These are phyloP conservation scores for Plasmodium cynomolgi DNA, from an alignment of 169 alveolate genomes.

Conservation along the genomic window DNA sequence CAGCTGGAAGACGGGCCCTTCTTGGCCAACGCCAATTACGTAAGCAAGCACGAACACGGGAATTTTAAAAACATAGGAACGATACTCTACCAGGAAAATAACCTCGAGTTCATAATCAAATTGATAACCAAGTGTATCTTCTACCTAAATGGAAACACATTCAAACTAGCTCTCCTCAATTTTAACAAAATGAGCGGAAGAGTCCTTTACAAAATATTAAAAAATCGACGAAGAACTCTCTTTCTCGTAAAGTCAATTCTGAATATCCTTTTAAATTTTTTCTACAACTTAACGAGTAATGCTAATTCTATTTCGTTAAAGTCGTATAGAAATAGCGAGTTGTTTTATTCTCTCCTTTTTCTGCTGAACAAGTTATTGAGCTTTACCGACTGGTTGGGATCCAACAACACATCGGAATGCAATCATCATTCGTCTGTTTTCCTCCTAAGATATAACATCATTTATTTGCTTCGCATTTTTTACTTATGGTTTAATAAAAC, in stretches of 20 bases:
- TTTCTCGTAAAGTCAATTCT: slow-evolving; percentile 41
- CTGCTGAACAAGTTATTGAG: slow-evolving; percentile 59
- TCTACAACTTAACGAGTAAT: slow-evolving; percentile 55
- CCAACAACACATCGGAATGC: slow-evolving; percentile 66
- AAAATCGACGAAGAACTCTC: slow-evolving; percentile 29
- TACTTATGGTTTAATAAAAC: slow-evolving; percentile 71
- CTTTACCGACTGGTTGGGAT: slow-evolving; percentile 74
- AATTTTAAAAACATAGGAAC: slow-evolving; percentile 63
- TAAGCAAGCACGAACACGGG: slow-evolving; percentile 24
- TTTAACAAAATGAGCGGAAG: slow-evolving; percentile 67
- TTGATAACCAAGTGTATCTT: slow-evolving; percentile 52
- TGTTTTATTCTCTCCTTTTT: slow-evolving; percentile 48
- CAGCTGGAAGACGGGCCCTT: not conserved
- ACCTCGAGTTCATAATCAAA: slow-evolving; percentile 53
- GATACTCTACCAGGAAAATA: slow-evolving; percentile 41
- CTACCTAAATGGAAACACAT: slow-evolving; percentile 48
- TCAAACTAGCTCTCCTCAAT: slow-evolving; percentile 45
- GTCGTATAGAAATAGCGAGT: slow-evolving; percentile 61
- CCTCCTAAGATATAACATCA: slow-evolving; percentile 50
- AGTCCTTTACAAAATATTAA: slow-evolving; percentile 39
- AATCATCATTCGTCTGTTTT: slow-evolving; percentile 73
- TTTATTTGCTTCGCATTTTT: slow-evolving; percentile 65
- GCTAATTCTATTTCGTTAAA: slow-evolving; percentile 20
- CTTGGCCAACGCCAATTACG: slow-evolving; percentile 19
- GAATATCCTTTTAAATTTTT: slow-evolving; percentile 59